Evolutionary conservation across 2,329 filamentous ascomycete genomes (phyloP).

Genomic region (Trichoderma atroviride): DNA sequence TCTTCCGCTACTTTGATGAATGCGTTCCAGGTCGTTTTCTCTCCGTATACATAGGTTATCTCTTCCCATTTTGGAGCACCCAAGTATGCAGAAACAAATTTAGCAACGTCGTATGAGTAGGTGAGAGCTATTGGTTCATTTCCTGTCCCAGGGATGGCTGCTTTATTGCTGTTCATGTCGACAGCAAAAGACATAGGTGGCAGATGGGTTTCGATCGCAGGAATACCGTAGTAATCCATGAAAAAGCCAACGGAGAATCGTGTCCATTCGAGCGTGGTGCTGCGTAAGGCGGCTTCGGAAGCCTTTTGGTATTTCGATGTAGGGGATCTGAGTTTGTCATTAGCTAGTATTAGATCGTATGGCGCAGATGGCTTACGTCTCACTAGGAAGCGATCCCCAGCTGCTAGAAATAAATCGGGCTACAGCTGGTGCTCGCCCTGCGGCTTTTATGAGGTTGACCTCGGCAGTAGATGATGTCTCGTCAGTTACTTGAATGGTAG

Average conservation of each 20-base stretch:
- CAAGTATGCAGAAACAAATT: slow-evolving; percentile 47
- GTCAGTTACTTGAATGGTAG: slow-evolving; percentile 40
- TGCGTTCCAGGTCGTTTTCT: slow-evolving; percentile 48
- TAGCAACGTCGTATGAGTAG: slow-evolving; percentile 51
- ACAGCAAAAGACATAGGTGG: slow-evolving; percentile 45
- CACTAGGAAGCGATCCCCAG: slow-evolving; percentile 33
- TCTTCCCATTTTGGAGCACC: slow-evolving; percentile 49
- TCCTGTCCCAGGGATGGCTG: slow-evolving; percentile 54
- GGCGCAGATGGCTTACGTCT: background rate
- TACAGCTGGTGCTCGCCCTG: slow-evolving; percentile 42
- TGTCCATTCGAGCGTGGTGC: slow-evolving; percentile 41
- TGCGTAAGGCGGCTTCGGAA: background rate
- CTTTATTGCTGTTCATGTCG: slow-evolving; percentile 47
- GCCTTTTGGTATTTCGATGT: background rate
- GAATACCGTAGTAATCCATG: slow-evolving; percentile 48
- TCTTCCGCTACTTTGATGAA: slow-evolving; percentile 45
- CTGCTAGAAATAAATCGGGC: slow-evolving; percentile 48
- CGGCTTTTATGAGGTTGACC: slow-evolving; percentile 48
- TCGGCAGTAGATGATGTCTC: slow-evolving; percentile 40
- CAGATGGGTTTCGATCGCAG: slow-evolving; percentile 43
- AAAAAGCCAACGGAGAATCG: slow-evolving; percentile 46
- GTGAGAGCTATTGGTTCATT: slow-evolving; percentile 48
- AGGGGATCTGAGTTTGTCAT: background rate
- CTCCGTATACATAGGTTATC: slow-evolving; percentile 41
- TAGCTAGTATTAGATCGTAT: background rate